phyloP scores from a whole-genome alignment of 2,329 filamentous ascomycete species.

The Thelonectria discophora region DNA sequence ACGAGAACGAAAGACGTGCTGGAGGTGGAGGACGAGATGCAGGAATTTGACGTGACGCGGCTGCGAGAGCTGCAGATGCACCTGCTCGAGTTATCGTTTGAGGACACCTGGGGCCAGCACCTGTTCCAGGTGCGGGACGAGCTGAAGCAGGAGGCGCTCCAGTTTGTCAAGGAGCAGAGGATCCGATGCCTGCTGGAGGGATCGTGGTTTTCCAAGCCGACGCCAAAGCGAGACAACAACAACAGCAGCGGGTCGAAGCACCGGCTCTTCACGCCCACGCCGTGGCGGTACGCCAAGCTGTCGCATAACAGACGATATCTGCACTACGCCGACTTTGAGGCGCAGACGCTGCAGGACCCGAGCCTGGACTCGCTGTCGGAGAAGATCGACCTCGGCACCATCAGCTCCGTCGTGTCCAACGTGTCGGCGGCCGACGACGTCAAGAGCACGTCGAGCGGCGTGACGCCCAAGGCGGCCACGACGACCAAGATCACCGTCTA shows the following conservation, averaged over 20 bases:
- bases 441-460: conserved; percentile 54
- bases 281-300: conserved; percentile 86
- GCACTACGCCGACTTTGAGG: conserved; percentile 86
- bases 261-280: conserved; percentile 58
- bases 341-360: conserved; percentile 71
- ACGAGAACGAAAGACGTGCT: conserved; percentile 82
- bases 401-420: conserved; percentile 94
- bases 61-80: conserved; percentile 93
- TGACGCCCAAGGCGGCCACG: conserved; percentile 56
- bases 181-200: conserved; percentile 89
- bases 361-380: conserved; percentile 77
- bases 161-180: conserved; percentile 97
- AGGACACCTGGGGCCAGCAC: conserved; percentile 93
- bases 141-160: conserved; percentile 86
- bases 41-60: conserved; percentile 80
- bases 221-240: conserved; percentile 50
- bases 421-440: conserved; percentile 73
- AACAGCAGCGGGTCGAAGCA: conserved; percentile 44
- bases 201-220: conserved; percentile 79
- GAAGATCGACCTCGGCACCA: conserved; percentile 85
- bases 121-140: conserved; percentile 90
- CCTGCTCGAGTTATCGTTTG: conserved; percentile 87
- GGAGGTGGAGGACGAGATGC: conserved; percentile 89
- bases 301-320: conserved; percentile 91
- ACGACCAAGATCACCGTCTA: conserved; percentile 93